Evolutionary conservation across 805 yeast genomes (phyloP).

Genomic region (Danielia oregonensis): DNA sequence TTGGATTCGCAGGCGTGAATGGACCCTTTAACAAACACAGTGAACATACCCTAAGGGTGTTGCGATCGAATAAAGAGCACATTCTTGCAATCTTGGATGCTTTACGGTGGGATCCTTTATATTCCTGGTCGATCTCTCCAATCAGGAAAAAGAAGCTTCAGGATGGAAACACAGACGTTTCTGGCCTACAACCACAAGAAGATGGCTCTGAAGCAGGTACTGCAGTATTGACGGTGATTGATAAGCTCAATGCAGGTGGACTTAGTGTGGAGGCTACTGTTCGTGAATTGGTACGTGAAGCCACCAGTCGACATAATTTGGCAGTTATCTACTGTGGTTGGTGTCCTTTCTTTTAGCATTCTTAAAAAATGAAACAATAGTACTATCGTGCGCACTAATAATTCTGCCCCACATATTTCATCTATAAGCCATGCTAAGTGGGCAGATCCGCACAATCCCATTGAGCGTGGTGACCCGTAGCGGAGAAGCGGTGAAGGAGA

Average conservation of each 20-base stretch:
- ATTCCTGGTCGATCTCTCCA: conserved; percentile 87
- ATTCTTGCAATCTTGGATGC: conserved; percentile 83
- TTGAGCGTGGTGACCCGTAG: conserved; percentile 6
- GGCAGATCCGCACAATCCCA: conserved; percentile 7
- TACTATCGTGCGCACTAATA: too few species aligned
- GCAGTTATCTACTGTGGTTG: conserved; percentile 80
- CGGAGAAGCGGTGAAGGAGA: conserved; percentile 6
- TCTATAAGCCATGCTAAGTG: too few species aligned
- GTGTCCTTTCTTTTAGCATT: conserved; percentile 63
- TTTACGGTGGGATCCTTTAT: conserved; percentile 86
- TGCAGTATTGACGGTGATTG: conserved; percentile 70
- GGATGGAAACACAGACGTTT: conserved; percentile 24
- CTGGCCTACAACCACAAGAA: conserved; percentile 21
- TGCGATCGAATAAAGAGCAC: conserved; percentile 62
- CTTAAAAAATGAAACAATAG: background rate
- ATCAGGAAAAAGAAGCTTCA: conserved; percentile 55
- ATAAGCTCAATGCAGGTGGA: conserved; percentile 61
- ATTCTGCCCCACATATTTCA: background rate
- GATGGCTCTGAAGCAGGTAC: conserved; percentile 72
- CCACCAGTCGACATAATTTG: conserved; percentile 62
- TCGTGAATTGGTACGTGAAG: conserved; percentile 74
- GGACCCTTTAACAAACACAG: conserved; percentile 75
- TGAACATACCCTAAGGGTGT: conserved; percentile 65
- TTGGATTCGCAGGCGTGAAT: conserved; percentile 81
- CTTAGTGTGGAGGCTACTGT: conserved; percentile 83